Base-by-base conservation (phyloP, 2,329 filamentous ascomycete genomes). In the Aureobasidium zeae region DNA sequence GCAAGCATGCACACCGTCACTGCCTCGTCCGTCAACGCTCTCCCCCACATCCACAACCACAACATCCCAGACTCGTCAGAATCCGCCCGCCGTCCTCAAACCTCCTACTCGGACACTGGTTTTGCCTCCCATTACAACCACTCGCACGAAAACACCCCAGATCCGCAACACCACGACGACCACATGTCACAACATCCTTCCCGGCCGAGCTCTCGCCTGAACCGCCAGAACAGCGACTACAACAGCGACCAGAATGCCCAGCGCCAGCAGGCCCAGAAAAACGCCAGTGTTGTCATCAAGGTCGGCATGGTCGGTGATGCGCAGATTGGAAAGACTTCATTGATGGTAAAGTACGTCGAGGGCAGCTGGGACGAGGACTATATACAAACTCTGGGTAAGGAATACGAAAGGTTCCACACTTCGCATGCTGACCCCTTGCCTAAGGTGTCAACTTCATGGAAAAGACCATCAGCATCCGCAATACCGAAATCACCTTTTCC, bases 391-490 rank as follows among this genome's bases (percentile, higher is more conserved):
- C 70, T 98, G 32, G 91, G 78, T 82, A 65, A 50, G 70, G 12
- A 28, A 16, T 3, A 10, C 17, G 19, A 25, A 5, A n/a, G n/a
- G 28, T 4, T 33, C n/a, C 22, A 20, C 15, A 15, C 20, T 6
- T 3, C 22, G 13, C 9, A 8, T 17, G 21, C 34, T 46, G 28
- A 38, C 30, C 21, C 12, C 10, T 17, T 11, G 10, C n/a, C 54
- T n/a, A n/a, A 82, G 78, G 91, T 53, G 91, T 98, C 66, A 98
- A 98, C 66, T 98, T 98, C 67, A 98, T 98, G 91, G 91, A 98
- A 65, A 98, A 98, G 74, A 98, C 91, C 25, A 98, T 98, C 61
- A 94, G 86, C 50, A 98, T 98, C 65, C 84, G 91, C 50, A 98
- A 98, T 67, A 98, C 91, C 12, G 91, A 98, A 67, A 98, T 98